phyloP scores from a whole-genome alignment of 805 yeast genomes.

The Barnettozyma californica region DNA sequence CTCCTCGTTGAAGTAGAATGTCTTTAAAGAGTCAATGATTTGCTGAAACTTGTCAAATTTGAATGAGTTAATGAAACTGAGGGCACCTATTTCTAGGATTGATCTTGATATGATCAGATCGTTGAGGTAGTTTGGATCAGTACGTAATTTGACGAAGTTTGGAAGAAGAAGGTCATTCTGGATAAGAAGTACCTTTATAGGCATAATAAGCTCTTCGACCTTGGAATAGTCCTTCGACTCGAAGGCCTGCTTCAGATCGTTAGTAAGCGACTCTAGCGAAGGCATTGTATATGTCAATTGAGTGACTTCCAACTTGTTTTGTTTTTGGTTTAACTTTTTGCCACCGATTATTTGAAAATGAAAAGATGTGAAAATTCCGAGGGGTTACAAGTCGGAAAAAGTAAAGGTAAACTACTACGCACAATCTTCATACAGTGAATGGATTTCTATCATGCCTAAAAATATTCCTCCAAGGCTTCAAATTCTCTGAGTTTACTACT shows the following conservation, averaged over 20 bases:
- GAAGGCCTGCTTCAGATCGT: conserved; percentile 61
- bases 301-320: not conserved
- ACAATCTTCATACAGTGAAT: not conserved
- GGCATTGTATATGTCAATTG: conserved; percentile 23
- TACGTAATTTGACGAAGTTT: conserved; percentile 30
- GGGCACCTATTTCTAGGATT: conserved; percentile 84
- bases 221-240: conserved; percentile 53
- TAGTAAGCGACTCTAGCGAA: conserved; percentile 64
- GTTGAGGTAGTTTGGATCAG: conserved; percentile 38
- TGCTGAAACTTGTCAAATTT: conserved; percentile 66
- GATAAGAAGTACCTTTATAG: conserved; percentile 74
- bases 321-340: not conserved
- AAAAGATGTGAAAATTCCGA: not conserved
- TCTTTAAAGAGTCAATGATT: conserved; percentile 66
- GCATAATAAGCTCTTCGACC: conserved; percentile 59
- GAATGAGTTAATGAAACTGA: conserved; percentile 61
- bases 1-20: conserved; percentile 55
- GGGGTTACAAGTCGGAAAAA: not conserved
- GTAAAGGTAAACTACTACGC: not conserved
- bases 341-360: not conserved
- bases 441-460: not conserved
- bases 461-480: conserved; percentile 10
- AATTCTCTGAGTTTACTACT: conserved; percentile 11
- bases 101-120: conserved; percentile 78
- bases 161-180: conserved; percentile 78